Percentiles rank a stretch among this genome's conserved stretches.
Conservation (phyloP, 352 stramenopile genomes). For the Globisporangium middletonii region DNA sequence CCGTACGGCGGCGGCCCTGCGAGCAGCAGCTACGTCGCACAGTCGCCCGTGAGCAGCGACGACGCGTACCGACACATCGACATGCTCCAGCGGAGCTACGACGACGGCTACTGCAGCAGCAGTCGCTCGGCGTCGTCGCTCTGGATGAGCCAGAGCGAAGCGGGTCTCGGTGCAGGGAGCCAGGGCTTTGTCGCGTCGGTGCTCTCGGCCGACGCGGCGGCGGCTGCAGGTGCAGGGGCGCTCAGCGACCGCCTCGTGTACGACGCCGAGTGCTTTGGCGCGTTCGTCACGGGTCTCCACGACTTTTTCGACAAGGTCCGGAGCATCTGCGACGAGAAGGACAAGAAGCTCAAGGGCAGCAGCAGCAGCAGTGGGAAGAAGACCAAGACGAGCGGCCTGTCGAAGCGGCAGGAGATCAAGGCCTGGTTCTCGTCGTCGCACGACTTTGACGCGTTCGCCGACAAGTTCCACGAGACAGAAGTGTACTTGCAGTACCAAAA, state of each 20-base stretch:
- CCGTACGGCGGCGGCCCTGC: conserved; percentile 8
- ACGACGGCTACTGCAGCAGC: conserved; percentile 23
- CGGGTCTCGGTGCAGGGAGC: conserved; percentile 15
- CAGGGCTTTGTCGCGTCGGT: conserved; percentile 24
- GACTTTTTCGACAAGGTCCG: conserved; percentile 68
- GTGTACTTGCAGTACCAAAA: conserved; percentile 45
- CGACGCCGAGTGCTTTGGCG: conserved; percentile 45
- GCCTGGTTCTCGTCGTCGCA: conserved; percentile 82
- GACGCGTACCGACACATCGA: conserved; percentile 23
- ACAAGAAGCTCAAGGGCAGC: conserved; percentile 43
- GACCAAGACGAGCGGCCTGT: conserved; percentile 41
- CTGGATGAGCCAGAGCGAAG: conserved; percentile 11
- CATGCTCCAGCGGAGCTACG: conserved; percentile 25
- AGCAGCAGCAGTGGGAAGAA: conserved; percentile 35
- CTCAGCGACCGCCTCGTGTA: conserved; percentile 57
- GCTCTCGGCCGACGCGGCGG: background rate
- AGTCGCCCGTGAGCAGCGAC: conserved; percentile 20
- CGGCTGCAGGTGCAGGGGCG: background rate
- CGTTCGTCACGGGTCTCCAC: conserved; percentile 46
- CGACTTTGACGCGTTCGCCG: conserved; percentile 76
- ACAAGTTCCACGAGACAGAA: conserved; percentile 53
- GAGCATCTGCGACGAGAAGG: conserved; percentile 47
- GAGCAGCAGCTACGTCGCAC: conserved; percentile 9
- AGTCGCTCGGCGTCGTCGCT: conserved; percentile 23
- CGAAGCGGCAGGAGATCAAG: conserved; percentile 78